Base-by-base conservation (phyloP, 164 flowering plant species). In the Stephania japonica region DNA sequence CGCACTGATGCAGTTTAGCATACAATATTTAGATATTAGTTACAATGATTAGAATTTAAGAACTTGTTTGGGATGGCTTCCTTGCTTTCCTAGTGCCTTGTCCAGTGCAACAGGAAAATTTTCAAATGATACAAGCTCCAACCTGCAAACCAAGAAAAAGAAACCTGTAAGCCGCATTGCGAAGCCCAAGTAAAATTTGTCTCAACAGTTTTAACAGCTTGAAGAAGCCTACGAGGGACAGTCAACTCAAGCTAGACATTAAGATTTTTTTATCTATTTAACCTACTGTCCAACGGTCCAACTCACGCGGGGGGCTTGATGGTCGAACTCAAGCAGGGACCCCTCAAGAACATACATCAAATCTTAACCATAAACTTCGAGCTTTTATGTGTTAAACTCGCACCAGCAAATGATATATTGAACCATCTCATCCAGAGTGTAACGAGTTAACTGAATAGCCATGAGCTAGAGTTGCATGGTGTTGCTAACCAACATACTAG, bases 31-130 rank as follows among this genome's bases (percentile, higher is more conserved):
- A 24, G 25, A 59, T 59, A 24, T 23, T 9, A 47, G 4, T 12
- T 47, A 49, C 23, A 59, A 21, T 2, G 19, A 43, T 69, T 79
- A 89, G 78, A 92, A 94, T 69, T 75, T 85, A 74, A 93, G 75
- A 69, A 95, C 88, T 81, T 95, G 98, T 77, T 95, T 95, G 7
- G 97, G 93, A 47, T 89, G 98, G 81, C 96, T 93, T 75, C 99
- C 98, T 8, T 75, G 83, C 79, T 90, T 93, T 41, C 99, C 99
- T 13, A 91, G 87, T 32, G 99, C 91, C 81, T 85, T 95, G 23
- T 87, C 90, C 74, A 95, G 76, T 7, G 92, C 96, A 61, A 70
- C 50, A 21, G 83, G 76, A 70, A 93, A 93, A 66, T 90, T 66
- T 18, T 85, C 71, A 32, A 93, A 95, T n/a, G 98, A 92, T 74